Evolutionary conservation across 495 filamentous ascomycete genomes (phyloP).

Genomic region (Penicillium argentinense): DNA sequence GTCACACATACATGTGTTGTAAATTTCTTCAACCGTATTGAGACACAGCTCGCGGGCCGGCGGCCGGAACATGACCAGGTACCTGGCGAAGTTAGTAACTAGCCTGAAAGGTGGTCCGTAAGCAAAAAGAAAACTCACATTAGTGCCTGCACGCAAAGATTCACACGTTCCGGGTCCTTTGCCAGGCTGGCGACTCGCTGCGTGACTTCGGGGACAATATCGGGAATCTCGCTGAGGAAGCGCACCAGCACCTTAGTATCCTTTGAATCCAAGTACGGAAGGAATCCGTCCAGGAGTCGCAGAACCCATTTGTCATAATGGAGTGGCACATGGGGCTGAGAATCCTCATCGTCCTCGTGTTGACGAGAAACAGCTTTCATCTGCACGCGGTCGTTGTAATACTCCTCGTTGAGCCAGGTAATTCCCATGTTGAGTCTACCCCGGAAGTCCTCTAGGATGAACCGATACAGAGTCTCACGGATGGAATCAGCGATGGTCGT

Average conservation of each 20-base stretch:
- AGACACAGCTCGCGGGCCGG: constrained; percentile 79
- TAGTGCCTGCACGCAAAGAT: constrained; percentile 59
- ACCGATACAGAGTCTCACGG: constrained; percentile 75
- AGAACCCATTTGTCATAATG: constrained; percentile 82
- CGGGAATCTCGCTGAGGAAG: constrained; percentile 89
- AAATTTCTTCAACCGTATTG: constrained; percentile 82
- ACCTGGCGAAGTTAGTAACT: constrained; percentile 43
- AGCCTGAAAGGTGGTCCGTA: not conserved
- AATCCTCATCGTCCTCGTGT: constrained; percentile 40
- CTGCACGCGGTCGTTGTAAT: constrained; percentile 86
- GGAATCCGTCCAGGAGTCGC: constrained; percentile 79
- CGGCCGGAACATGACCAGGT: constrained; percentile 81
- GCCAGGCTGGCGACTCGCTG: constrained; percentile 77
- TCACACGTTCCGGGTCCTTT: constrained; percentile 78
- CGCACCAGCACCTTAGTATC: constrained; percentile 82
- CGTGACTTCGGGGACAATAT: constrained; percentile 67
- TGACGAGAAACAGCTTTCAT: constrained; percentile 39
- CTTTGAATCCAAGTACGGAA: constrained; percentile 80
- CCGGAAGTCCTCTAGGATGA: constrained; percentile 88
- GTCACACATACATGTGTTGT: constrained; percentile 58
- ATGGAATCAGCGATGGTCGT: constrained; percentile 62
- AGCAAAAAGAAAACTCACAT: constrained; percentile 57
- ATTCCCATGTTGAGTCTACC: constrained; percentile 82
- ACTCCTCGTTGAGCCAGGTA: constrained; percentile 94
- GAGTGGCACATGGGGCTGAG: constrained; percentile 32